A percentile compares a stretch with the other conserved stretches of the same genome.
These are phyloP conservation scores for Phytophthora europaea DNA, from an alignment of 352 stramenopile species.

Conservation along the genomic window DNA sequence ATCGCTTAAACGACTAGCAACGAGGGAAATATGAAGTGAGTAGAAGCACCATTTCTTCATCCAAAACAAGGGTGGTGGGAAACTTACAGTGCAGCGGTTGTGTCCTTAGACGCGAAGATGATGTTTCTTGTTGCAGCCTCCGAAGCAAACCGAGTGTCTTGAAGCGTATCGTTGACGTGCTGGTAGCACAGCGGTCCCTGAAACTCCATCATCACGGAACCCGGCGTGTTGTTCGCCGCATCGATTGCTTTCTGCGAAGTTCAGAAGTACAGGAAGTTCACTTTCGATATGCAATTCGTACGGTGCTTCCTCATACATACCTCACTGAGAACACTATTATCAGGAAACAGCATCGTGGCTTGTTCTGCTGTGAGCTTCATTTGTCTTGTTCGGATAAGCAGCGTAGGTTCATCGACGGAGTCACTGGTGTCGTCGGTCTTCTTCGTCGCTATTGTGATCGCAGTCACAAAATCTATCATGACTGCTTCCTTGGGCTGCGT, in stretches of 20 bases:
- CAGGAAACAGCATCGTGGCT: constrained; percentile 46
- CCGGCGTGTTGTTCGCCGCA: constrained; percentile 35
- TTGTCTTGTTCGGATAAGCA: constrained; percentile 64
- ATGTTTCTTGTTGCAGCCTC: constrained; percentile 21
- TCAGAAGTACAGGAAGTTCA: background rate
- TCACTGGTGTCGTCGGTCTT: background rate
- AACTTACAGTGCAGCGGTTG: constrained; percentile 43
- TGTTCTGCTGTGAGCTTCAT: constrained; percentile 55
- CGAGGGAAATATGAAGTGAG: background rate
- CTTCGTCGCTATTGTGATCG: constrained; percentile 37
- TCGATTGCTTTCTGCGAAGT: constrained; percentile 43
- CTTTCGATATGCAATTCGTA: background rate
- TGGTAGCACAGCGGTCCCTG: constrained; percentile 41
- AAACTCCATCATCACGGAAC: constrained; percentile 74
- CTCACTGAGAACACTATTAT: constrained; percentile 15
- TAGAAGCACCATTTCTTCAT: background rate
- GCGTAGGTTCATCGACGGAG: constrained; percentile 4
- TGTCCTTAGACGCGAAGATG: constrained; percentile 48
- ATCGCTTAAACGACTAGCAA: constrained; percentile 43
- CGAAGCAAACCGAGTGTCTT: constrained; percentile 31
- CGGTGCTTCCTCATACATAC: constrained; percentile 12
- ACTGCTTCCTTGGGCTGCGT: constrained; percentile 47
- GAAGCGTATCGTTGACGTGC: constrained; percentile 31
- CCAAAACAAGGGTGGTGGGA: background rate
- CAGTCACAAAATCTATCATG: constrained; percentile 62